These are phyloP conservation scores for Cladophialophora yegresii DNA, from an alignment of 2,329 filamentous ascomycete species.

Conservation along the genomic window DNA sequence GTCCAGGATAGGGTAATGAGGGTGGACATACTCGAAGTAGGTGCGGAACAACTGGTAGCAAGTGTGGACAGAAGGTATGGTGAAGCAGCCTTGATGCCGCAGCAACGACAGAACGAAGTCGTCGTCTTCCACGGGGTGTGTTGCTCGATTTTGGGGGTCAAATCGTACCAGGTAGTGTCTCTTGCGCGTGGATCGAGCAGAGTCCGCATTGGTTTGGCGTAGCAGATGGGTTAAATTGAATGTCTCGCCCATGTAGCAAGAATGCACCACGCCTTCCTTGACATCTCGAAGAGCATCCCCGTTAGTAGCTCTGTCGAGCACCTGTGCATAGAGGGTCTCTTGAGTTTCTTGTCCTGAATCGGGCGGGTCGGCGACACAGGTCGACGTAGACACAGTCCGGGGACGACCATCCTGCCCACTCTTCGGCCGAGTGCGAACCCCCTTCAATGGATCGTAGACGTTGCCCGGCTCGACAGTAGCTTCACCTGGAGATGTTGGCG, in stretches of 20 bases:
- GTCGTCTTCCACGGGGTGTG: slow-evolving; percentile 30
- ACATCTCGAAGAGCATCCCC: slow-evolving; percentile 10
- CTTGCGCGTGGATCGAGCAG: slow-evolving; percentile 22
- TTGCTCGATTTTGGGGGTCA: slow-evolving; percentile 28
- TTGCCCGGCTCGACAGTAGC: slow-evolving; percentile 14
- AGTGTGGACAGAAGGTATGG: slow-evolving; percentile 27
- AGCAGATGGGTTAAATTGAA: slow-evolving; percentile 34
- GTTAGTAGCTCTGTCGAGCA: slow-evolving; percentile 28
- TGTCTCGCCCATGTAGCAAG: slow-evolving; percentile 30
- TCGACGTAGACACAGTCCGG: slow-evolving; percentile 9
- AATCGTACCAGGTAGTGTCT: slow-evolving; percentile 27
- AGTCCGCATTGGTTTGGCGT: slow-evolving; percentile 30
- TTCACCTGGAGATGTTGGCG: slow-evolving; percentile 10
- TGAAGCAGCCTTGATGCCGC: slow-evolving; percentile 31
- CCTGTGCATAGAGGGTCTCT: slow-evolving; percentile 28
- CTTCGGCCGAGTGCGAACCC: slow-evolving; percentile 15
- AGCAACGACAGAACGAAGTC: slow-evolving; percentile 32
- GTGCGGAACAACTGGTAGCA: slow-evolving; percentile 33
- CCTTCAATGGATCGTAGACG: slow-evolving; percentile 28
- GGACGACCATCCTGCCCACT: slow-evolving; percentile 1
- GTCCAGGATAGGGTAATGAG: slow-evolving; percentile 35
- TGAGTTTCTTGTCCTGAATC: slow-evolving; percentile 23
- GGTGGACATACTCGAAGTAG: slow-evolving; percentile 36
- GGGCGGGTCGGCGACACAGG: slow-evolving; percentile 19
- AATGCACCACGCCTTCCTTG: slow-evolving; percentile 29